A percentile compares a stretch with the other conserved stretches of the same genome.
These are phyloP conservation scores for Juncus effusus DNA, from an alignment of 176 grass and related monocot genomes.

Conservation along the genomic window DNA sequence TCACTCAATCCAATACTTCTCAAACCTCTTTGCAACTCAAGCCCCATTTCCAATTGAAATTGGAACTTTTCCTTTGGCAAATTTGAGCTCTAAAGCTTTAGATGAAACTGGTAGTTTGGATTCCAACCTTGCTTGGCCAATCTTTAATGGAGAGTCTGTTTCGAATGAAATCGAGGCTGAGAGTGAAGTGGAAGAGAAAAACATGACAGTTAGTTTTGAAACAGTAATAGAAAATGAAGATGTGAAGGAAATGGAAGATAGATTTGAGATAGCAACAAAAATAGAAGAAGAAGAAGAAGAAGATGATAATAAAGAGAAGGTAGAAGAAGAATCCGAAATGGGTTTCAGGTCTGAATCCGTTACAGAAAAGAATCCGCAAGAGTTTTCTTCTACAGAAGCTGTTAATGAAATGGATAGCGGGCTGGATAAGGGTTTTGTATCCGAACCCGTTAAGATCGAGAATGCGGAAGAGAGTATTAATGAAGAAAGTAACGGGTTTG, in stretches of 20 bases:
- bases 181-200: conserved; percentile 16
- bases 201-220: conserved; percentile 3
- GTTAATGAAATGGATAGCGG: background rate
- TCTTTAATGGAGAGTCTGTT: conserved; percentile 1
- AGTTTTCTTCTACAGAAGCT: conserved; percentile 4
- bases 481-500: background rate
- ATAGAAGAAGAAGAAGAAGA: conserved; percentile 9
- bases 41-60: conserved; percentile 27
- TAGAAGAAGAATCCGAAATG: background rate
- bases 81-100: conserved; percentile 42
- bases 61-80: conserved; percentile 36
- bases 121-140: conserved; percentile 29
- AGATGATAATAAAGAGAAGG: conserved; percentile 1
- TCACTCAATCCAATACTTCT: conserved; percentile 39
- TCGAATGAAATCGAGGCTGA: background rate
- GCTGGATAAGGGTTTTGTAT: conserved; percentile 25
- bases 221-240: conserved; percentile 15
- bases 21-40: conserved; percentile 27
- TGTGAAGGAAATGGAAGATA: conserved; percentile 21
- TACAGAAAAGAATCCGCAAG: background rate
- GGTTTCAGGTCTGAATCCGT: background rate
- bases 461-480: conserved; percentile 5
- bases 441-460: conserved; percentile 27
- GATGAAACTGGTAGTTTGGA: conserved; percentile 38
- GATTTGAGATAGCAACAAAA: conserved; percentile 6